phyloP scores from a whole-genome alignment of 306 rosid genomes.

The Vachellia collinsii region DNA sequence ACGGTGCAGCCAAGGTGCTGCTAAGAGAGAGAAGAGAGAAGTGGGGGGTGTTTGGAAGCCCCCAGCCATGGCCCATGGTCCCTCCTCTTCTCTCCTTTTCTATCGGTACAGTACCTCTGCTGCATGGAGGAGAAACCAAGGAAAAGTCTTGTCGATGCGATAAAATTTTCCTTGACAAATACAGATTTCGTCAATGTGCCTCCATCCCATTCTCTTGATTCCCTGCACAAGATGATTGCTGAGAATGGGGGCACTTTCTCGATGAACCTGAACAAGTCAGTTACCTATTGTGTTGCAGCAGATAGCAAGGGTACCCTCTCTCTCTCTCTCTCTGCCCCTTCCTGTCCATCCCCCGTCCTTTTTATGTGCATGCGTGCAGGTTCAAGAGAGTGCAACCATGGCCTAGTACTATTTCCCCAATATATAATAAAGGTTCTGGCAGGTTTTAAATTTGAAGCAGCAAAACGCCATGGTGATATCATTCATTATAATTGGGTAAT shows the following conservation, averaged over 20 bases:
- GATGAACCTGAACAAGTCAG: slow-evolving; percentile 85
- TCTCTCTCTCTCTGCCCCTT: not conserved
- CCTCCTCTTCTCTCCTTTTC: not conserved
- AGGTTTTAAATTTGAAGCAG: slow-evolving; percentile 91
- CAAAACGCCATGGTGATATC: slow-evolving; percentile 76
- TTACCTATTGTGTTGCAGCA: slow-evolving; percentile 87
- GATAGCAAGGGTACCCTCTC: slow-evolving; percentile 75
- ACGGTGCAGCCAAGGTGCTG: not conserved
- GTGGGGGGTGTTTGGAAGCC: not conserved
- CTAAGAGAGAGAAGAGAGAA: not conserved
- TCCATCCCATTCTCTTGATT: slow-evolving; percentile 72
- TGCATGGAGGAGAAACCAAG: not conserved
- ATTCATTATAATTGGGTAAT: slow-evolving; percentile 80
- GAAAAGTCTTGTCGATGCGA: slow-evolving; percentile 27
- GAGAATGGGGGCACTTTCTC: slow-evolving; percentile 97
- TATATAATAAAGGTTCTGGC: slow-evolving; percentile 40
- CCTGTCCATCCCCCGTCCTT: not conserved
- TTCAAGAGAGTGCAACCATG: not conserved
- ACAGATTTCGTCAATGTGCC: slow-evolving; percentile 90
- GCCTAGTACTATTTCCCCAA: slow-evolving; percentile 23
- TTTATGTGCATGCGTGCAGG: not conserved
- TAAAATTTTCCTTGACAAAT: slow-evolving; percentile 60
- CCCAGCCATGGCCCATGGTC: not conserved
- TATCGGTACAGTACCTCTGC: not conserved
- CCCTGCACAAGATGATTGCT: slow-evolving; percentile 78